A percentile compares a stretch with the other conserved stretches of the same genome.
These are phyloP conservation scores for Aurifilum marmelostoma DNA, from an alignment of 2,329 filamentous ascomycete species.

Conservation along the genomic window DNA sequence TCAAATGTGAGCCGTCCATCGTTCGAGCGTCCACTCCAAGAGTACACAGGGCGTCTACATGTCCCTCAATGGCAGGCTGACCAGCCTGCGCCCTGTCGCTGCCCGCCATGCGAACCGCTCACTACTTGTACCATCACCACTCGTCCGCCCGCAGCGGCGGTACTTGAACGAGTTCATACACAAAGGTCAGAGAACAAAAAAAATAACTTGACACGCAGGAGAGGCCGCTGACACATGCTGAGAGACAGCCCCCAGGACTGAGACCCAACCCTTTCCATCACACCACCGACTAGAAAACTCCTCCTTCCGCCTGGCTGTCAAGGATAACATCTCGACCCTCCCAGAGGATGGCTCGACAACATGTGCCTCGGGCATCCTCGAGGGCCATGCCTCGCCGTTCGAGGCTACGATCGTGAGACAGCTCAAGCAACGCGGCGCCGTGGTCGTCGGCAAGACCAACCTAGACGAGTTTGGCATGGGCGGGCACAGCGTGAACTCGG, in stretches of 20 bases:
- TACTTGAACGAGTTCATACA: constrained; percentile 28
- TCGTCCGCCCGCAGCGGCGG: constrained; percentile 21
- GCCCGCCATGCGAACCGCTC: constrained; percentile 24
- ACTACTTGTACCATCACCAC: background rate
- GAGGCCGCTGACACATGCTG: background rate
- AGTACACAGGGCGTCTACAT: constrained; percentile 23
- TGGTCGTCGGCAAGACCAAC: constrained; percentile 80
- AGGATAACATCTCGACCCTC: constrained; percentile 75
- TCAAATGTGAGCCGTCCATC: constrained; percentile 25
- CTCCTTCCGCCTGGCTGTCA: constrained; percentile 61
- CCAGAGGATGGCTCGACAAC: constrained; percentile 61
- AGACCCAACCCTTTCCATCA: too few species aligned
- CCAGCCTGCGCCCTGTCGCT: constrained; percentile 28
- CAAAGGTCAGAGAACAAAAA: constrained; percentile 12
- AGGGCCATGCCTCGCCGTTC: constrained; percentile 74
- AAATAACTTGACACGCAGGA: background rate
- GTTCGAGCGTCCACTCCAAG: constrained; percentile 15
- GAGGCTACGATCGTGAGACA: constrained; percentile 78
- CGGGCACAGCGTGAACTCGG: constrained; percentile 39
- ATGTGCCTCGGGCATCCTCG: constrained; percentile 77
- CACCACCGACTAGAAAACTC: background rate
- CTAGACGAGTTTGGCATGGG: constrained; percentile 69
- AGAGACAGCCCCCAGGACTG: background rate
- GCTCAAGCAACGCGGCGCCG: constrained; percentile 64
- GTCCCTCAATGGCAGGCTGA: constrained; percentile 31